A percentile compares a stretch with the other conserved stretches of the same genome.
Evolutionary conservation across 345 rosid genomes (phyloP).

Genomic region (Raphanus raphanistrum): DNA sequence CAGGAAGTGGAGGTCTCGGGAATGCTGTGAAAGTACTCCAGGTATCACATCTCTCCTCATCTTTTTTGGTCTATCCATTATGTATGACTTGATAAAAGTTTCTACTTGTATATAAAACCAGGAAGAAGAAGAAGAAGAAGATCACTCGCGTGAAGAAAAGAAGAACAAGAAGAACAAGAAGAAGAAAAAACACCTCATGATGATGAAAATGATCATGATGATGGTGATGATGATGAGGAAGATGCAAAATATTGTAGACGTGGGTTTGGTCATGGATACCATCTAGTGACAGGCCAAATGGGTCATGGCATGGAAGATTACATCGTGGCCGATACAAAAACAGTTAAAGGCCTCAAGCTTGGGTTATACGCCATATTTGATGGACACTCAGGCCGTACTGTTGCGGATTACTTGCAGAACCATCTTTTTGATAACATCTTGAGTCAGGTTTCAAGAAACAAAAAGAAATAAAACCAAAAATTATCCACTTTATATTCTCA

Average conservation of each 20-base stretch:
- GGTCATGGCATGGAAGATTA: conserved; percentile 60
- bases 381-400: conserved; percentile 53
- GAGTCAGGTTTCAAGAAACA: conserved; percentile 38
- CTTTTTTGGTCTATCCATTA: background rate
- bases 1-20: conserved; percentile 8
- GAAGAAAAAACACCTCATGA: conserved; percentile 19
- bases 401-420: conserved; percentile 49
- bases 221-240: conserved; percentile 4
- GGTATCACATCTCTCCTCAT: background rate
- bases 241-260: conserved; percentile 5
- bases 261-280: conserved; percentile 45
- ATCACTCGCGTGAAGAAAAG: background rate
- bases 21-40: conserved; percentile 8
- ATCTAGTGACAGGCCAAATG: conserved; percentile 54
- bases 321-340: conserved; percentile 46
- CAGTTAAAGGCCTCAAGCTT: conserved; percentile 40
- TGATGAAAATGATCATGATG: background rate
- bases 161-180: conserved; percentile 1
- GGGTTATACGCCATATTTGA: conserved; percentile 59
- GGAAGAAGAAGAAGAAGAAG: conserved; percentile 24
- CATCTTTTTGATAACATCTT: conserved; percentile 52
- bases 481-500: background rate
- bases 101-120: conserved; percentile 12
- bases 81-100: background rate
- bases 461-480: background rate